Evolutionary conservation across 345 rosid species (phyloP), one percentile per base, ranked within the genome.

Genomic region (Sonneratia caseolaris): DNA sequence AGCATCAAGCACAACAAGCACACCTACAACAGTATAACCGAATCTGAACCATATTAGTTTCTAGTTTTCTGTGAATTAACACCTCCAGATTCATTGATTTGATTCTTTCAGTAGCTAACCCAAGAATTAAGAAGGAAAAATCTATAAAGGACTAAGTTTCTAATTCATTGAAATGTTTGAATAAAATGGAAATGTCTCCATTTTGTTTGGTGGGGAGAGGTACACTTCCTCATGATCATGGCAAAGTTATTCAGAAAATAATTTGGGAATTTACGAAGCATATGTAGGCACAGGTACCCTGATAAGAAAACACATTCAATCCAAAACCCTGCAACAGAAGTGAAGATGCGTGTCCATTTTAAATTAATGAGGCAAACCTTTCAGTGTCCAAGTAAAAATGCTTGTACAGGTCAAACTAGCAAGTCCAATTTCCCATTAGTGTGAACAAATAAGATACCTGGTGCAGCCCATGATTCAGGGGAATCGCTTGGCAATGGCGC

Each of bases 1-100:
- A 11, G 98, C 97, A 82, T 94, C 96, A 81, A 91, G 78, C 76
- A 88, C 96, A 64, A 94, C 92, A 66, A 93, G 83, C 68, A 82
- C 92, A 45, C 97, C 97, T 93, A 73, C 65, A 69, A 49, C 53
- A 66, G 70, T 53, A 66, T 48, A 8, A 66, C 12, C 72, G 70
- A 47, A 57, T 62, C n/a, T 53, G 37, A 76, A 65, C 37, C 35
- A 6, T 2, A 66, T 40, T 36, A 57, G 64, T 57, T 57, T 57
- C 64, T 57, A 57, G 64, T 7, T 1, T 5, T 4, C 5, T 11
- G 7, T 32, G 12, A 57, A 57, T 8, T 22, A 57, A n/a, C 22
- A 12, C 6, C 5, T 6, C 12, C 5, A 5, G 13, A n/a, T 57
- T n/a, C 27, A 3, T n/a, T 22, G 7, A 7, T 5, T n/a, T 57